Percentiles rank a stretch among this genome's conserved stretches.
Conservation (phyloP, 495 filamentous ascomycete genomes). For the Talaromyces borbonicus region DNA sequence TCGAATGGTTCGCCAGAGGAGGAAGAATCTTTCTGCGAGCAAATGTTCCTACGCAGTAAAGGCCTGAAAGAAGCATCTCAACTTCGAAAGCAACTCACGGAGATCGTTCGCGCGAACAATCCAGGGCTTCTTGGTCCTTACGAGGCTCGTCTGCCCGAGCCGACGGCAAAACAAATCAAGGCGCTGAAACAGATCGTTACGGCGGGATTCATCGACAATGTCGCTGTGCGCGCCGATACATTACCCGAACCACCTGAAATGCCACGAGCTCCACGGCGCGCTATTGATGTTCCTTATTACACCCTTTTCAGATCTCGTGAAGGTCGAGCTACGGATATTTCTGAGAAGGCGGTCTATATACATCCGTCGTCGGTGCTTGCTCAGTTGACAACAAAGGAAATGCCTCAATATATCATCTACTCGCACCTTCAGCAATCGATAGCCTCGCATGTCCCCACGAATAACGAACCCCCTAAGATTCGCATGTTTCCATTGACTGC, state of each 20-base stretch:
- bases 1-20: slow-evolving; percentile 39
- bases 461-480: slow-evolving; percentile 54
- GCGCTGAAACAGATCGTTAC: slow-evolving; percentile 84
- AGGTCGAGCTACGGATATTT: slow-evolving; percentile 35
- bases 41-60: slow-evolving; percentile 78
- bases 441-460: slow-evolving; percentile 22
- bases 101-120: slow-evolving; percentile 67
- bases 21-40: slow-evolving; percentile 59
- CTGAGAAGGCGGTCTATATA: slow-evolving; percentile 62
- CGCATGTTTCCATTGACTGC: slow-evolving; percentile 82
- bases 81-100: slow-evolving; percentile 70
- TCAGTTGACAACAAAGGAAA: slow-evolving; percentile 54
- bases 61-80: slow-evolving; percentile 76
- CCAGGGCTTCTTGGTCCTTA: slow-evolving; percentile 52
- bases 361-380: slow-evolving; percentile 77
- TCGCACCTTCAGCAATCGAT: slow-evolving; percentile 67
- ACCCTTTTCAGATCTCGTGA: slow-evolving; percentile 67
- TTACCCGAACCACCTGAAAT: slow-evolving; percentile 63
- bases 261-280: slow-evolving; percentile 60
- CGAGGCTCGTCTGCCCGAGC: slow-evolving; percentile 54
- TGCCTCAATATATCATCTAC: slow-evolving; percentile 83
- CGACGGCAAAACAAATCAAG: slow-evolving; percentile 60
- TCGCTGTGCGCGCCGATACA: slow-evolving; percentile 88
- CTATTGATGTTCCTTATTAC: slow-evolving; percentile 83
- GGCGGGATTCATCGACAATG: slow-evolving; percentile 88